phyloP scores from a whole-genome alignment of 1,284 basidiomycete genomes.

The Pyrrhoderma noxium region DNA sequence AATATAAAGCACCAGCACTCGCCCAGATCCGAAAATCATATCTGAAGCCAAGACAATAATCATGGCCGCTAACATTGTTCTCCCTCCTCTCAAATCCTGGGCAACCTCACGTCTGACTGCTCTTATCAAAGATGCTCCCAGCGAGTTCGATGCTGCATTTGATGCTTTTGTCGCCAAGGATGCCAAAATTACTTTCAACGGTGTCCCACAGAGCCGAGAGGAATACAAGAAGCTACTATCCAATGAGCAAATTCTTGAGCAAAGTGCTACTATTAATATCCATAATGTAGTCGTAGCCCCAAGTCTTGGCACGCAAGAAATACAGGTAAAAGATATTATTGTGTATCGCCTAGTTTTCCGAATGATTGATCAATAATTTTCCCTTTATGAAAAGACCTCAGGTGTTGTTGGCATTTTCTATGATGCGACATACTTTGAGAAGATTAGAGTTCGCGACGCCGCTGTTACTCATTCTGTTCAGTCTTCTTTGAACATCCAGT shows the following conservation, averaged over 20 bases:
- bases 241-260: constrained; percentile 25
- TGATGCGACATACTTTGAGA: constrained; percentile 14
- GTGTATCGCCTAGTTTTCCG: too few relatives aligned
- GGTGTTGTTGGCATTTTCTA: constrained; percentile 15
- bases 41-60: too few relatives aligned
- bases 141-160: constrained; percentile 23
- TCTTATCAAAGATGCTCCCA: constrained; percentile 23
- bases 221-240: constrained; percentile 27
- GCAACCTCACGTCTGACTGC: constrained; percentile 22
- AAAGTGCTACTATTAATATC: constrained; percentile 24
- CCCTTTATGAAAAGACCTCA: constrained; percentile 5
- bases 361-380: too few relatives aligned
- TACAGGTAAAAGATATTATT: too few relatives aligned
- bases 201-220: constrained; percentile 24
- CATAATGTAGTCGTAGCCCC: constrained; percentile 8
- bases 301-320: constrained; percentile 6
- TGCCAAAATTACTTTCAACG: constrained; percentile 27
- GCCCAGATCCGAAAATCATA: too few relatives aligned
- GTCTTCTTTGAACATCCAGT: constrained; percentile 17
- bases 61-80: constrained; percentile 14
- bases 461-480: constrained; percentile 13
- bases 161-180: constrained; percentile 25
- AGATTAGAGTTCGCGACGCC: constrained; percentile 9
- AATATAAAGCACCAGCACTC: too few relatives aligned
- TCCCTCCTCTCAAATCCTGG: constrained; percentile 22